These are phyloP conservation scores for Ceratocystis papillata DNA, from an alignment of 2,329 filamentous ascomycete species.

Conservation along the genomic window DNA sequence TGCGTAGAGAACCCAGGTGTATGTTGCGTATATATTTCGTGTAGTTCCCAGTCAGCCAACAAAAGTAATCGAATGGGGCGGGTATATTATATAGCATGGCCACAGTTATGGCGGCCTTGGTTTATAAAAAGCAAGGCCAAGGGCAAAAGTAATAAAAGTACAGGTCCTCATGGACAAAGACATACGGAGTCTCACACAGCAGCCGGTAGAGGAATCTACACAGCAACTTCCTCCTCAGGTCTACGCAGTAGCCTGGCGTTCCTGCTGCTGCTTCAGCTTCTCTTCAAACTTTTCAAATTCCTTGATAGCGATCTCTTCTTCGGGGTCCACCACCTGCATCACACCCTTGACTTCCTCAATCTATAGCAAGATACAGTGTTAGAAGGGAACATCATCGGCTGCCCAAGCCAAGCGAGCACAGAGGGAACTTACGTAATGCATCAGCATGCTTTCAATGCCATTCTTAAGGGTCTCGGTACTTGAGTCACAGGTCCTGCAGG, in stretches of 20 bases:
- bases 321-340: constrained; percentile 77
- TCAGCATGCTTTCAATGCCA: constrained; percentile 96
- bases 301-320: constrained; percentile 74
- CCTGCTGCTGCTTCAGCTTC: constrained; percentile 48
- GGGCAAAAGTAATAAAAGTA: constrained; percentile 2
- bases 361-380: constrained; percentile 37
- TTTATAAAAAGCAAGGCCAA: not conserved
- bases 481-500: constrained; percentile 90
- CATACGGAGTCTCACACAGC: not conserved
- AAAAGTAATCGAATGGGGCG: not conserved
- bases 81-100: not conserved
- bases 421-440: constrained; percentile 66
- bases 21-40: too few relatives aligned
- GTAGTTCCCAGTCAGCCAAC: too few relatives aligned
- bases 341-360: constrained; percentile 95
- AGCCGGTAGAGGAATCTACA: not conserved
- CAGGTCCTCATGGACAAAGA: constrained; percentile 9
- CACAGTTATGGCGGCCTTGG: not conserved
- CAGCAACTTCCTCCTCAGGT: not conserved
- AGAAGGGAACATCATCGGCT: constrained; percentile 26
- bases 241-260: constrained; percentile 1
- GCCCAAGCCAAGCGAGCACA: not conserved
- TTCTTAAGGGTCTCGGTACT: constrained; percentile 96
- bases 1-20: too few relatives aligned
- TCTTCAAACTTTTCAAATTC: constrained; percentile 96